Conservation (phyloP, 306 rosid genomes). For the Cucurbita moschata region DNA sequence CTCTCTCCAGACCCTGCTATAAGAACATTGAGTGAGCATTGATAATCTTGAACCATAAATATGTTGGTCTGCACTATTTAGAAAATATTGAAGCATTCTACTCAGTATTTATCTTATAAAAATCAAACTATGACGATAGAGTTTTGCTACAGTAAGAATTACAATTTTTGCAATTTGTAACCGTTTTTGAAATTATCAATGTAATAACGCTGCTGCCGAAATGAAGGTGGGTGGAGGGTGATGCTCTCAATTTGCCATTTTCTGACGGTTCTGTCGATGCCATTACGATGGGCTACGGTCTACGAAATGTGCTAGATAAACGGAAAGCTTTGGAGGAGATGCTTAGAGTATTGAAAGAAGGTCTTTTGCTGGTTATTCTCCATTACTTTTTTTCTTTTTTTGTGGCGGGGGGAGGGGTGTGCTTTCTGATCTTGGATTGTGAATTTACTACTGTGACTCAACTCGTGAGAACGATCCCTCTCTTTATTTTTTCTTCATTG, state of each 20-base stretch:
- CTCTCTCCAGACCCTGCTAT: conserved; percentile 25
- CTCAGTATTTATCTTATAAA: not conserved
- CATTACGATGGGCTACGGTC: conserved; percentile 82
- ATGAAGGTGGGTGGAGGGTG: conserved; percentile 85
- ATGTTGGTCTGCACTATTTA: not conserved
- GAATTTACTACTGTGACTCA: not conserved
- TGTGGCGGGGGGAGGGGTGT: not conserved
- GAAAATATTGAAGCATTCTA: not conserved
- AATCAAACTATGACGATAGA: not conserved
- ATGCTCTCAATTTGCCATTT: conserved; percentile 80
- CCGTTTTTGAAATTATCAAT: not conserved
- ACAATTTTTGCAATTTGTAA: not conserved
- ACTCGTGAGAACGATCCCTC: not conserved
- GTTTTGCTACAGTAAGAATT: not conserved
- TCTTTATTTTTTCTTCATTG: not conserved
- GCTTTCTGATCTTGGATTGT: not conserved
- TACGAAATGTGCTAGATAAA: conserved; percentile 68
- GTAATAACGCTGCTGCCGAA: not conserved
- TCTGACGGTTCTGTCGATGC: conserved; percentile 64
- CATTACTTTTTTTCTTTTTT: not conserved
- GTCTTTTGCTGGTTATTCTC: conserved; percentile 13
- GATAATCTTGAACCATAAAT: conserved; percentile 17
- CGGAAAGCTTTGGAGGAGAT: conserved; percentile 59
- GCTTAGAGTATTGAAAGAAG: conserved; percentile 57
- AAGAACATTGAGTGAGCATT: conserved; percentile 65